Conservation (phyloP, 2,329 filamentous ascomycete genomes). For the Pezizomycotina sp. region DNA sequence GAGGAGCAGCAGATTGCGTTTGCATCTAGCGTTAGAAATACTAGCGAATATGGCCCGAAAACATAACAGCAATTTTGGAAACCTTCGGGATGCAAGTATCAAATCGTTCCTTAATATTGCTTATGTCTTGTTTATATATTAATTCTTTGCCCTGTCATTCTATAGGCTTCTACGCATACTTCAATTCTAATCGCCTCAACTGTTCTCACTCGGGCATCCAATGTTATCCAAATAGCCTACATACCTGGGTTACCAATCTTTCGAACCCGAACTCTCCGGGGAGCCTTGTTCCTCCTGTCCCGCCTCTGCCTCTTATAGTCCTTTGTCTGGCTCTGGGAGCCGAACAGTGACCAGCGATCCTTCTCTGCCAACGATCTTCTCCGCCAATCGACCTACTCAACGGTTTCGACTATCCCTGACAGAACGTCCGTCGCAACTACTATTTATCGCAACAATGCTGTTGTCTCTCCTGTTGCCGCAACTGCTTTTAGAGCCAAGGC, state of each 20-base stretch:
- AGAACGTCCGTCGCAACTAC: conserved; percentile 74
- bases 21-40: conserved; percentile 39
- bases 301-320: conserved; percentile 53
- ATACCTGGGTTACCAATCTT: conserved; percentile 94
- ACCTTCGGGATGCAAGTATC: conserved; percentile 27
- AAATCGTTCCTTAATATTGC: conserved; percentile 34
- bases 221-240: conserved; percentile 98
- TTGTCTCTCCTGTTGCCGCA: conserved; percentile 60
- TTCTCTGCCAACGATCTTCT: conserved; percentile 25
- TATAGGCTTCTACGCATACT: conserved; percentile 59
- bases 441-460: conserved; percentile 79
- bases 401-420: conserved; percentile 32
- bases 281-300: conserved; percentile 75
- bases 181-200: conserved; percentile 87
- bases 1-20: conserved; percentile 39
- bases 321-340: conserved; percentile 21
- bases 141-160: conserved; percentile 30
- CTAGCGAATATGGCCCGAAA: conserved; percentile 37
- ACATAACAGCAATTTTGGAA: conserved; percentile 36
- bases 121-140: conserved; percentile 4
- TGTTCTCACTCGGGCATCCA: conserved; percentile 85
- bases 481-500: conserved; percentile 69
- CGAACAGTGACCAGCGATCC: conserved; percentile 21
- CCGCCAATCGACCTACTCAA: conserved; percentile 24
- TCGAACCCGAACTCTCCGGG: conserved; percentile 69